A percentile compares a stretch with the other conserved stretches of the same genome.
These are phyloP conservation scores for Rhodofomes roseus DNA, from an alignment of 1,284 basidiomycete species.

Conservation along the genomic window DNA sequence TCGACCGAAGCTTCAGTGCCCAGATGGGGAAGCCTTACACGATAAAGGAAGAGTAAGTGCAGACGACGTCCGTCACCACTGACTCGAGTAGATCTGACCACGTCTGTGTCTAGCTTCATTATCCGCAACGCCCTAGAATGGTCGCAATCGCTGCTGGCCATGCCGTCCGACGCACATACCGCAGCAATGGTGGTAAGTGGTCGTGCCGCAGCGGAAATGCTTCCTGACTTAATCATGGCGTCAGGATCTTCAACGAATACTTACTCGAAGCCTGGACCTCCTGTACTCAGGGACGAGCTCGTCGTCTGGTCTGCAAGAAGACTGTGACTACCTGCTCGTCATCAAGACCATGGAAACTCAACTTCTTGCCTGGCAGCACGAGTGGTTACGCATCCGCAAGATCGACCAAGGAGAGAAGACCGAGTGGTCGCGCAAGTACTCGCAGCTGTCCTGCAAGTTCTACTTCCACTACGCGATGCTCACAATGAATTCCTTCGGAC, in stretches of 20 bases:
- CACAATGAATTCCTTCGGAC: conserved; percentile 90
- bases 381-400: conserved; percentile 45
- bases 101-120: conserved; percentile 65
- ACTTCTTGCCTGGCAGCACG: conserved; percentile 63
- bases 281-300: conserved; percentile 84
- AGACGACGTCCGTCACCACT: conserved; percentile 13
- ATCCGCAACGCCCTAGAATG: conserved; percentile 82
- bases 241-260: conserved; percentile 82
- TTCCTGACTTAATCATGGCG: not conserved
- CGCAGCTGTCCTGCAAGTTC: conserved; percentile 58
- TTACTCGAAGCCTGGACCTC: conserved; percentile 86
- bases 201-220: not conserved
- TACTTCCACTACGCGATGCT: conserved; percentile 85
- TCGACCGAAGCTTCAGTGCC: conserved; percentile 88
- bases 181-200: conserved; percentile 66
- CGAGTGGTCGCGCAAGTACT: conserved; percentile 39
- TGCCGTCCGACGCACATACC: conserved; percentile 60
- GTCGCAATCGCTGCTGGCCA: conserved; percentile 59
- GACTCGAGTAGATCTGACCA: conserved; percentile 10
- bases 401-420: conserved; percentile 4
- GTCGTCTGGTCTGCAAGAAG: conserved; percentile 80
- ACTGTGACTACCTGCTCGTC: conserved; percentile 83
- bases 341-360: conserved; percentile 86
- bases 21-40: conserved; percentile 91
- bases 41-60: conserved; percentile 79